Conservation (phyloP, 208 protist genomes). For the Phytomonas sp. region DNA sequence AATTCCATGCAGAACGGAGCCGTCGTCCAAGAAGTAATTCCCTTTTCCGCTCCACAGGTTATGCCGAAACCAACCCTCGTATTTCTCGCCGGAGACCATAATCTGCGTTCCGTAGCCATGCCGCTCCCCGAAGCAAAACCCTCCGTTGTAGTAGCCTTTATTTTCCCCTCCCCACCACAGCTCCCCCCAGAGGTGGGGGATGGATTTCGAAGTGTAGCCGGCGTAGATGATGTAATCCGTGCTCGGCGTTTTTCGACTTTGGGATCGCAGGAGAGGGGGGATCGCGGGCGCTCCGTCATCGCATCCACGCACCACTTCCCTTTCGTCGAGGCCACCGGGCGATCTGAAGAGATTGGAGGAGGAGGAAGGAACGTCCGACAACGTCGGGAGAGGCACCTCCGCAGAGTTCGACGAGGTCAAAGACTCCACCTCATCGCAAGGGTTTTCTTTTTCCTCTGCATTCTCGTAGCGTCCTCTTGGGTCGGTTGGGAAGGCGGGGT, state of each 20-base stretch:
- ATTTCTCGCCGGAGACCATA: constrained; percentile 54
- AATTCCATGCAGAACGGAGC: constrained; percentile 52
- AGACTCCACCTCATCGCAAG: no score
- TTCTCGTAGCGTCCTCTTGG: no score
- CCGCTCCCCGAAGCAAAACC: constrained; percentile 45
- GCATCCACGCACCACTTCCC: no score
- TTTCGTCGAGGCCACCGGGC: no score
- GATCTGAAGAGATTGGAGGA: no score
- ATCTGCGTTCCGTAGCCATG: constrained; percentile 60
- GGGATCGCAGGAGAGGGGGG: no score
- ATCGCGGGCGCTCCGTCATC: no score
- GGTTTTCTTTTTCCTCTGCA: no score
- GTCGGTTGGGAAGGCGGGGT: no score
- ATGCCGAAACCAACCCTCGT: constrained; percentile 51
- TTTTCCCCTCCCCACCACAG: constrained; percentile 57
- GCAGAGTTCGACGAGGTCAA: no score
- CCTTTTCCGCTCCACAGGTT: constrained; percentile 54
- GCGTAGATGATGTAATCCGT: constrained; percentile 49
- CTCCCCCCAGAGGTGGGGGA: constrained; percentile 74
- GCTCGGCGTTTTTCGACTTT: not conserved
- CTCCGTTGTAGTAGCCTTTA: constrained; percentile 49
- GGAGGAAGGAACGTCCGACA: no score
- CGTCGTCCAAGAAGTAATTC: constrained; percentile 56
- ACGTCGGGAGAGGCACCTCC: no score
- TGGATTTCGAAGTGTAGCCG: constrained; percentile 50